These are phyloP conservation scores for Aspergillus costaricaensis DNA, from an alignment of 2,329 filamentous ascomycete species.

Conservation along the genomic window DNA sequence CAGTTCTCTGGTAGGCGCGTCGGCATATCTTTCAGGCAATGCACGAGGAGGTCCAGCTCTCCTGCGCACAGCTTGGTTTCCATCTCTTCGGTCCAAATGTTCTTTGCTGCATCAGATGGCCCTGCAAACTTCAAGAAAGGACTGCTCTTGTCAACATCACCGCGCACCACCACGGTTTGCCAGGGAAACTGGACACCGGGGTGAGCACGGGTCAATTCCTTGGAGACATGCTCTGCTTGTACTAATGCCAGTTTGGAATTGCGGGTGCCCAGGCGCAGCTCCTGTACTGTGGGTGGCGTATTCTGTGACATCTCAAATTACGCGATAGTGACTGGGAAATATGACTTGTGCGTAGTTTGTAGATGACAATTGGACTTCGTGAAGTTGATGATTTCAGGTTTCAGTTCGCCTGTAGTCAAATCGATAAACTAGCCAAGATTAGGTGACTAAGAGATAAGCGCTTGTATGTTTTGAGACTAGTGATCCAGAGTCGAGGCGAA, in stretches of 20 bases:
- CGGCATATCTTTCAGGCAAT: not conserved
- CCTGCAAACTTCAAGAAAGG: slow-evolving; percentile 10
- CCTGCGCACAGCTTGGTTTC: not conserved
- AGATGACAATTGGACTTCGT: not conserved
- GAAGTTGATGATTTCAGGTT: not conserved
- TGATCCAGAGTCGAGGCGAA: not conserved
- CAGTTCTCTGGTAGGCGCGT: not conserved
- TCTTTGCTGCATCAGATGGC: slow-evolving; percentile 20
- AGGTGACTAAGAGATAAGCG: not conserved
- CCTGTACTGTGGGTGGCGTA: not conserved
- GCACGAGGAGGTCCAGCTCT: slow-evolving; percentile 2
- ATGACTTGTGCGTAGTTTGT: no score
- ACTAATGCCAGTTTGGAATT: not conserved
- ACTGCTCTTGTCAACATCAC: not conserved
- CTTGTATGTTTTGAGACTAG: not conserved
- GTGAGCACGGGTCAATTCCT: not conserved
- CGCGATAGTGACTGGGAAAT: not conserved
- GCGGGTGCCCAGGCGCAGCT: not conserved
- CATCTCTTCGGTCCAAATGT: slow-evolving; percentile 15
- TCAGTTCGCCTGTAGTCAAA: not conserved
- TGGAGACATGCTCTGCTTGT: not conserved
- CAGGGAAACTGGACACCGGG: not conserved
- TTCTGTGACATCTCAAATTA: not conserved
- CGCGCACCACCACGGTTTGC: not conserved
- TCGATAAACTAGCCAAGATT: not conserved